phyloP scores from a whole-genome alignment of 1,284 basidiomycete species.

The Ustilago trichophora region DNA sequence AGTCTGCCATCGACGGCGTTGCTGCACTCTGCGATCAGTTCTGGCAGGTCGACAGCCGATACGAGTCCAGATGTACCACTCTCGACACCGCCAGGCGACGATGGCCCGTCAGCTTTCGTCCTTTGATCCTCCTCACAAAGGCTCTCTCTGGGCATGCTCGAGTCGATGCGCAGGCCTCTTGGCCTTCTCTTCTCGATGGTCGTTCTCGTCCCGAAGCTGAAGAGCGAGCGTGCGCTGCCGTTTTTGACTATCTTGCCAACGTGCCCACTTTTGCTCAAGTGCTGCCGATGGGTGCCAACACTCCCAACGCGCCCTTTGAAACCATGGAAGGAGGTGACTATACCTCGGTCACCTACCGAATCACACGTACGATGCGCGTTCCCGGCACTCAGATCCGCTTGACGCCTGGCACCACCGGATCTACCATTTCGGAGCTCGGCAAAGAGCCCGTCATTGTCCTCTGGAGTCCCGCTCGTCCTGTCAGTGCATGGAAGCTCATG shows the following conservation, averaged over 20 bases:
- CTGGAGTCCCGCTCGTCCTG: conserved; percentile 81
- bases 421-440: conserved; percentile 75
- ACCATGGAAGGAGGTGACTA: conserved; percentile 73
- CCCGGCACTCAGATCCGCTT: conserved; percentile 77
- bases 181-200: conserved; percentile 36
- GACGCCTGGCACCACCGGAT: conserved; percentile 75
- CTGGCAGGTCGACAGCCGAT: conserved; percentile 77
- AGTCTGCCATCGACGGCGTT: conserved; percentile 71
- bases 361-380: conserved; percentile 75
- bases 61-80: conserved; percentile 72
- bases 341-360: conserved; percentile 74
- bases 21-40: conserved; percentile 78
- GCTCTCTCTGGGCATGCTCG: conserved; percentile 73
- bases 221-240: conserved; percentile 71
- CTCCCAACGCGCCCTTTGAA: conserved; percentile 75
- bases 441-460: conserved; percentile 75
- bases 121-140: conserved; percentile 77
- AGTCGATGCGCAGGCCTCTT: conserved; percentile 37
- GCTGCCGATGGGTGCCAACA: conserved; percentile 71
- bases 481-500: conserved; percentile 78
- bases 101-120: conserved; percentile 80
- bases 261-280: conserved; percentile 81
- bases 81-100: conserved; percentile 80
- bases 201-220: conserved; percentile 25
- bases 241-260: conserved; percentile 77